Conservation (phyloP, 257 asterid genomes). For the Nicotiana noctiflora region DNA sequence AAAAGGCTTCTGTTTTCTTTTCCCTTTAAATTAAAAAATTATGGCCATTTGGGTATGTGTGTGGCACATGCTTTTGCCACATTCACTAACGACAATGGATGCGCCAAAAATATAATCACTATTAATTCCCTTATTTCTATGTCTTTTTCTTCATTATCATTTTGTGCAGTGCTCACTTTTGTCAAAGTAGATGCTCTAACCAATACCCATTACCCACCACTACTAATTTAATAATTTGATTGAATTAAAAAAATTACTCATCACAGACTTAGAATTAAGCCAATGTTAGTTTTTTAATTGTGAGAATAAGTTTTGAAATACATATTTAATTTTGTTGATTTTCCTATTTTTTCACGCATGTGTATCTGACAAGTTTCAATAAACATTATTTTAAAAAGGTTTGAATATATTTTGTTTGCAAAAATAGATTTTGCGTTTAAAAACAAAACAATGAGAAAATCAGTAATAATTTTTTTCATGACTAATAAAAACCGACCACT, state of each 20-base stretch:
- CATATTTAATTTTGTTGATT: neutral
- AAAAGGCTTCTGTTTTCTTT: neutral
- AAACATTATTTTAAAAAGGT: neutral
- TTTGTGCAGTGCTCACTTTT: neutral
- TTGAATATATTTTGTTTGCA: neutral
- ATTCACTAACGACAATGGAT: slow-evolving; percentile 43
- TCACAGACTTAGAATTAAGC: no score
- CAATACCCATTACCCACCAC: neutral
- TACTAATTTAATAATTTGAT: neutral
- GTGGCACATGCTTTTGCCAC: slow-evolving; percentile 67
- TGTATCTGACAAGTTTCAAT: neutral
- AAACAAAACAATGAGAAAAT: neutral
- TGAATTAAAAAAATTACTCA: neutral
- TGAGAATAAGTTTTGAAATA: neutral
- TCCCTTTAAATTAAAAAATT: neutral
- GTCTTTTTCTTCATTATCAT: slow-evolving; percentile 1
- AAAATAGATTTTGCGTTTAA: neutral
- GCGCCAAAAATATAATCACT: slow-evolving; percentile 16
- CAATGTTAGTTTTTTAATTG: no score
- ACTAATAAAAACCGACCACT: neutral
- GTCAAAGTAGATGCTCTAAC: slow-evolving; percentile 4
- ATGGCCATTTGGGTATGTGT: slow-evolving; percentile 16
- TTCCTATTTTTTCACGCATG: neutral
- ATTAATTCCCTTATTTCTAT: neutral
- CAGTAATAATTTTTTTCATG: neutral